phyloP scores from a whole-genome alignment of 352 stramenopile genomes.

The Phytopythium mirpurense region DNA sequence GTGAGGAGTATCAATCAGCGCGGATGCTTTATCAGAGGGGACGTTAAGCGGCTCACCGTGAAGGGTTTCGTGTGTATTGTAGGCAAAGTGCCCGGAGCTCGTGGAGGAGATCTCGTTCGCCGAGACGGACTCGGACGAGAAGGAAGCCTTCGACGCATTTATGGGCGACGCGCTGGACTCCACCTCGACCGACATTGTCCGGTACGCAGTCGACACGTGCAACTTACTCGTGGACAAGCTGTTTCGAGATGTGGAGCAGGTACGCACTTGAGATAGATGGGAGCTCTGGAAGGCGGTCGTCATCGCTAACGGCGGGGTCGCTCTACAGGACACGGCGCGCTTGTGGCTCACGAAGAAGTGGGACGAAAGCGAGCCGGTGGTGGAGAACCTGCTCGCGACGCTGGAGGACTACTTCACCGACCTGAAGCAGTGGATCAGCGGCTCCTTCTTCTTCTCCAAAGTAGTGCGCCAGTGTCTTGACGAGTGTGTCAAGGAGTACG shows the following conservation, averaged over 20 bases:
- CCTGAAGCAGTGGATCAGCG: constrained; percentile 67
- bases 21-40: too few relatives aligned
- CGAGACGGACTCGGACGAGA: constrained; percentile 61
- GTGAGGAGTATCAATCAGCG: constrained; percentile 13
- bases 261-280: constrained; percentile 21
- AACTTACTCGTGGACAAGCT: constrained; percentile 72
- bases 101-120: constrained; percentile 82
- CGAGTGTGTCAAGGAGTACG: constrained; percentile 60
- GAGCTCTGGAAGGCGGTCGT: neutral
- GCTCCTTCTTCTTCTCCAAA: constrained; percentile 85
- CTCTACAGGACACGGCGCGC: constrained; percentile 48
- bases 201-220: constrained; percentile 57
- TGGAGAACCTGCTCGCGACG: constrained; percentile 70
- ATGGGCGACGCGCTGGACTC: constrained; percentile 71
- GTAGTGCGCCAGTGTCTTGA: constrained; percentile 68
- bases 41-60: too few relatives aligned
- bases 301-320: neutral
- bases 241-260: constrained; percentile 73
- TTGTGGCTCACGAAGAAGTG: constrained; percentile 83
- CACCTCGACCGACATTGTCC: constrained; percentile 78
- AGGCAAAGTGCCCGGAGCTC: constrained; percentile 79
- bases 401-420: constrained; percentile 77
- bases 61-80: neutral
- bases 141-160: constrained; percentile 70
- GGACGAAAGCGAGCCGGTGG: constrained; percentile 69